phyloP scores from a whole-genome alignment of 805 yeast genomes.

The Kregervanrija pseudodelftensis region DNA sequence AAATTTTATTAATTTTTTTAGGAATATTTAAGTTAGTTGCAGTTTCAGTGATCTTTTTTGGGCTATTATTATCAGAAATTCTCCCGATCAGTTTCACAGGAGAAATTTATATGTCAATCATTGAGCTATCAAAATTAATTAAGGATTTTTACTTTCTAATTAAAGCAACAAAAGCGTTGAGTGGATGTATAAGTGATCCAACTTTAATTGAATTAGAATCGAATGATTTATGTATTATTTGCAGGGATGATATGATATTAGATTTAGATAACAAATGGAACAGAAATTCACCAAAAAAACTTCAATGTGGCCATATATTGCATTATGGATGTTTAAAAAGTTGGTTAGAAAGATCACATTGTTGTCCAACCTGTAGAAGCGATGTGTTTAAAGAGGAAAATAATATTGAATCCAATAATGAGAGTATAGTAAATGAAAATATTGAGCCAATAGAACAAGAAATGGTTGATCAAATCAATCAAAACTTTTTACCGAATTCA shows the following conservation, averaged over 20 bases:
- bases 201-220: constrained; percentile 51
- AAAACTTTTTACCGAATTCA: too few relatives aligned
- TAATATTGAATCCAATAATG: neutral
- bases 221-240: constrained; percentile 74
- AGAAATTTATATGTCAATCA: constrained; percentile 24
- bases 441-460: too few relatives aligned
- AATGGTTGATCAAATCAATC: too few relatives aligned
- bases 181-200: constrained; percentile 57
- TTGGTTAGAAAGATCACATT: constrained; percentile 88
- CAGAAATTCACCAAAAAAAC: constrained; percentile 60
- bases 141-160: constrained; percentile 33
- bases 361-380: constrained; percentile 88
- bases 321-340: constrained; percentile 86
- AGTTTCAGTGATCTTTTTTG: constrained; percentile 38
- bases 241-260: constrained; percentile 81
- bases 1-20: constrained; percentile 47
- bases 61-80: constrained; percentile 32
- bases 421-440: neutral
- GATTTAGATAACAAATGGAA: constrained; percentile 21
- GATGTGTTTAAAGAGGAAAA: constrained; percentile 39
- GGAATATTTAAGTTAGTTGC: constrained; percentile 5
- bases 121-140: constrained; percentile 26
- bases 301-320: constrained; percentile 79
- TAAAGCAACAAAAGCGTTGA: constrained; percentile 52
- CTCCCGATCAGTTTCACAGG: constrained; percentile 27